Conservation (phyloP, 805 yeast genomes). For the Wickerhamiella azyma region DNA sequence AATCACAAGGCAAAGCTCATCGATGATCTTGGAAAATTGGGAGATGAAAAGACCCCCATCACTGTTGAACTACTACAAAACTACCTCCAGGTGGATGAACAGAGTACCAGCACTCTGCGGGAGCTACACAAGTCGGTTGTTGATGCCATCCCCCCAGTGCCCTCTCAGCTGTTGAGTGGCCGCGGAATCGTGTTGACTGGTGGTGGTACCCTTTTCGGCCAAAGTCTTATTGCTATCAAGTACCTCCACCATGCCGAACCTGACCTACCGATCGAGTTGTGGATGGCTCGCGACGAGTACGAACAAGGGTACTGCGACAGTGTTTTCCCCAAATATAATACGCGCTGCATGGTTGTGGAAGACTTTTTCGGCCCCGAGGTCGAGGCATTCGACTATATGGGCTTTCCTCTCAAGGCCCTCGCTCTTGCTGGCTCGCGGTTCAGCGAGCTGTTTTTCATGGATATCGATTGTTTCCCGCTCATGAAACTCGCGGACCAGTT, state of each 20-base stretch:
- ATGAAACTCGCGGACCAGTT: slow-evolving; percentile 50
- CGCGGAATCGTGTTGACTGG: slow-evolving; percentile 59
- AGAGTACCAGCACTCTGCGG: not conserved
- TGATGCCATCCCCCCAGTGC: not conserved
- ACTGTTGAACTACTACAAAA: not conserved
- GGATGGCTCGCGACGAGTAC: slow-evolving; percentile 61
- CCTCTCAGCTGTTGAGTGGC: slow-evolving; percentile 16
- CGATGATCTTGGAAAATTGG: not conserved
- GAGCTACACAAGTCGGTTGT: not conserved
- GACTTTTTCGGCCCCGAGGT: slow-evolving; percentile 48
- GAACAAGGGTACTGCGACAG: slow-evolving; percentile 56
- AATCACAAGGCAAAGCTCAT: not conserved
- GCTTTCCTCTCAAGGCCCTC: slow-evolving; percentile 57
- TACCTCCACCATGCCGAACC: slow-evolving; percentile 48
- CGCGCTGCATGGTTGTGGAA: slow-evolving; percentile 53
- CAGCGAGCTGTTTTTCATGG: slow-evolving; percentile 55
- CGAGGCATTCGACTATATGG: slow-evolving; percentile 36
- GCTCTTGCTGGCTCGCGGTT: slow-evolving; percentile 62
- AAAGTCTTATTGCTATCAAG: slow-evolving; percentile 49
- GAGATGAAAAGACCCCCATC: not conserved
- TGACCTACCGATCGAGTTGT: slow-evolving; percentile 68
- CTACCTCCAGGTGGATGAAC: not conserved
- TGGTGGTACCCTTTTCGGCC: slow-evolving; percentile 65
- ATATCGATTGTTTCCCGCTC: slow-evolving; percentile 64
- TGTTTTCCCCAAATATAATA: slow-evolving; percentile 47